A percentile compares a stretch with the other conserved stretches of the same genome.
phyloP scores from a whole-genome alignment of 768 basidiomycete genomes.

The Naganishia friedmannii region DNA sequence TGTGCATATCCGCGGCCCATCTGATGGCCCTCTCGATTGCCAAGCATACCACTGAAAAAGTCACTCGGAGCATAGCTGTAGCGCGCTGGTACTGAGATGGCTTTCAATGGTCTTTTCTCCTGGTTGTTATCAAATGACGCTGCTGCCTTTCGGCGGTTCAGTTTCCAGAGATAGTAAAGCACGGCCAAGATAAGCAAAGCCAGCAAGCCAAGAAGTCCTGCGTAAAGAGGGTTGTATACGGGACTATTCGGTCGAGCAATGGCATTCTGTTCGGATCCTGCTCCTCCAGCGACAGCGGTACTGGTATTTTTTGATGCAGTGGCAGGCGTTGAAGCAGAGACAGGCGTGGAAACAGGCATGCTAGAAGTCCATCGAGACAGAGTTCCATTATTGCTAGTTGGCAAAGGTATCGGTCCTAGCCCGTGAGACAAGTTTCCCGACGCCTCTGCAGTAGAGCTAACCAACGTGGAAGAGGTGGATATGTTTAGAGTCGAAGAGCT shows the following conservation, averaged over 20 bases:
- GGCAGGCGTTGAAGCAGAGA: not conserved
- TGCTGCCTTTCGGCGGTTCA: not conserved
- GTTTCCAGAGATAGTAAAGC: not conserved
- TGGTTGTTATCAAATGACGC: not conserved
- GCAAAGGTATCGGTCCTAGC: not conserved
- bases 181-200: not conserved
- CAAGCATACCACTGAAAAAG: not conserved
- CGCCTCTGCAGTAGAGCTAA: no score
- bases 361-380: not conserved
- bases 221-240: not conserved
- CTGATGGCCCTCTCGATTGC: not conserved
- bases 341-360: not conserved
- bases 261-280: constrained; percentile 1
- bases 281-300: not conserved
- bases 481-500: no score
- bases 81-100: not conserved
- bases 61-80: constrained; percentile 12
- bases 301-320: not conserved
- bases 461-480: no score
- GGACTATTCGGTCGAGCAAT: not conserved
- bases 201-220: constrained; percentile 6
- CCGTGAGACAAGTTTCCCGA: not conserved
- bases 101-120: not conserved
- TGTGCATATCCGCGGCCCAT: not conserved
- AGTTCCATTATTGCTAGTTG: not conserved